Evolutionary conservation across 2,329 filamentous ascomycete genomes (phyloP).

Genomic region (Conoideocrella luteorostrata): DNA sequence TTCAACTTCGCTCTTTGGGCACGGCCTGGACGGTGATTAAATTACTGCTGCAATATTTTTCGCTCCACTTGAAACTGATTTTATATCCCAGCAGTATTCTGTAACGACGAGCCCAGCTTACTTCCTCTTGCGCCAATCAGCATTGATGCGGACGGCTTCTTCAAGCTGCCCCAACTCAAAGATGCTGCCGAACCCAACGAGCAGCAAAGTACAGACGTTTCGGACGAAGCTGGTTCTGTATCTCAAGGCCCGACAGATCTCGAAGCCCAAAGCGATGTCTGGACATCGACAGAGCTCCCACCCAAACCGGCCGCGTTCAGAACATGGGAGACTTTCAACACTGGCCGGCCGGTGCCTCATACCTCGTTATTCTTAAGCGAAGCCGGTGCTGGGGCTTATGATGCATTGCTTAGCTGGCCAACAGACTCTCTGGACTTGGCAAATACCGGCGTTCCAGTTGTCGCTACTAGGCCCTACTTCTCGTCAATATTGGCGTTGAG

Average conservation of each 20-base stretch:
- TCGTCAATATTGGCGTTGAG: slow-evolving; percentile 58
- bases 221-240: not conserved
- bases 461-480: slow-evolving; percentile 44
- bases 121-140: slow-evolving; percentile 15
- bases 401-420: slow-evolving; percentile 48
- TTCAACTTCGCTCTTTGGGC: slow-evolving; percentile 36
- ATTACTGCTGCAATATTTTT: not conserved
- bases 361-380: slow-evolving; percentile 59
- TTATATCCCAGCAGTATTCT: not conserved
- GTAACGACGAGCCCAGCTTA: slow-evolving; percentile 5
- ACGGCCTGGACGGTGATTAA: slow-evolving; percentile 26
- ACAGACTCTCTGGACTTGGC: slow-evolving; percentile 33
- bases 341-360: slow-evolving; percentile 25
- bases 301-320: slow-evolving; percentile 39
- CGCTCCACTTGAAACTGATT: not conserved
- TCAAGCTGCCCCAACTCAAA: slow-evolving; percentile 15
- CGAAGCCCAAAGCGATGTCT: slow-evolving; percentile 28
- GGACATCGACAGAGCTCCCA: slow-evolving; percentile 35
- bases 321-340: slow-evolving; percentile 65
- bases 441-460: slow-evolving; percentile 33
- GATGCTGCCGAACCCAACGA: slow-evolving; percentile 1
- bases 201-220: not conserved
- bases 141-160: slow-evolving; percentile 24
- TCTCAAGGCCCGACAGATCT: slow-evolving; percentile 8
- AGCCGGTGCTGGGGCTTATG: slow-evolving; percentile 58